Evolutionary conservation across 805 yeast species (phyloP).

Genomic region (Candida koratica): DNA sequence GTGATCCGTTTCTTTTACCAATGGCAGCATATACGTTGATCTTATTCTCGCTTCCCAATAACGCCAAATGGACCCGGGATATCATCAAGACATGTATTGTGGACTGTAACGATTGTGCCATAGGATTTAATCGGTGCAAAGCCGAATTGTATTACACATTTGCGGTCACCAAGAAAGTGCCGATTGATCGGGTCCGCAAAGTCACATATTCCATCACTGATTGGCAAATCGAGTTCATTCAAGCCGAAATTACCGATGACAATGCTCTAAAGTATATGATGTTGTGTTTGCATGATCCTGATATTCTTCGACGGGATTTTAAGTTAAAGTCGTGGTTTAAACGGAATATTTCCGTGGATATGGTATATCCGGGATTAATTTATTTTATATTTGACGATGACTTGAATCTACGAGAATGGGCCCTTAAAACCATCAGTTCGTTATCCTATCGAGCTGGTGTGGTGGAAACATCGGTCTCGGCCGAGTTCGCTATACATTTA

Average conservation of each 20-base stretch:
- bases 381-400: conserved; percentile 55
- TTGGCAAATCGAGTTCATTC: conserved; percentile 28
- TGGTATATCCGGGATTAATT: conserved; percentile 36
- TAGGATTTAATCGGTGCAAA: conserved; percentile 51
- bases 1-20: conserved; percentile 47
- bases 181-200: conserved; percentile 25
- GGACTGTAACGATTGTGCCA: conserved; percentile 52
- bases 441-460: neutral
- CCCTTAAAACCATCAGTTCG: neutral
- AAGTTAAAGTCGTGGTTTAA: conserved; percentile 7
- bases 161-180: conserved; percentile 45
- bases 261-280: neutral
- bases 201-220: conserved; percentile 30
- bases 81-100: conserved; percentile 37
- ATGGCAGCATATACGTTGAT: conserved; percentile 54
- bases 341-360: neutral
- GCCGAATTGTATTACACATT: conserved; percentile 50
- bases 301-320: conserved; percentile 3
- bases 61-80: conserved; percentile 44
- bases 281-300: conserved; percentile 8
- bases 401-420: conserved; percentile 13
- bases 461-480: neutral
- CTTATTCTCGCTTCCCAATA: conserved; percentile 55
- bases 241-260: neutral
- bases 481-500: conserved; percentile 25